These are phyloP conservation scores for Taxawa tesnikishii DNA, from an alignment of 2,329 filamentous ascomycete genomes.

Conservation along the genomic window DNA sequence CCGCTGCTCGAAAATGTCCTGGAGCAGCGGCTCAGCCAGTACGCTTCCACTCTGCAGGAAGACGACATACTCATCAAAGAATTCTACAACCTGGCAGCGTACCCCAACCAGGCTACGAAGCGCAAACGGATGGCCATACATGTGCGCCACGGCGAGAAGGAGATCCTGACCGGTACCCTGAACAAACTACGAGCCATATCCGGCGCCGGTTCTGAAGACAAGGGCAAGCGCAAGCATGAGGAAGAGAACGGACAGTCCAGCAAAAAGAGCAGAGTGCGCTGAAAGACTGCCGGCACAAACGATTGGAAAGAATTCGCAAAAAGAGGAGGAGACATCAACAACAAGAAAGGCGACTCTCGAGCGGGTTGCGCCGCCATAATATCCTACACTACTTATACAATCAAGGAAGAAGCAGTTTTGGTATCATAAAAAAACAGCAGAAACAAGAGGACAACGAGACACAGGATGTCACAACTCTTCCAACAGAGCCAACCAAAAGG, in stretches of 20 bases:
- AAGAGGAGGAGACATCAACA: slow-evolving; percentile 5
- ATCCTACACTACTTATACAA: slow-evolving; percentile 3
- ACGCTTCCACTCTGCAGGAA: slow-evolving; percentile 35
- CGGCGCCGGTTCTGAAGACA: slow-evolving; percentile 4
- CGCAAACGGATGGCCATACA: slow-evolving; percentile 44
- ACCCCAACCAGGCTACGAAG: slow-evolving; percentile 18
- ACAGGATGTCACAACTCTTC: slow-evolving; percentile 4
- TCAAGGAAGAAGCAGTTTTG: neutral
- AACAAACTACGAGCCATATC: slow-evolving; percentile 19
- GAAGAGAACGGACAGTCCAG: too few species aligned
- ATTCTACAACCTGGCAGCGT: slow-evolving; percentile 18
- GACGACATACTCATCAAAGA: slow-evolving; percentile 8
- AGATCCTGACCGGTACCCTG: slow-evolving; percentile 44
- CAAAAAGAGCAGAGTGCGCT: too few species aligned
- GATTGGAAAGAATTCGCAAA: slow-evolving; percentile 9
- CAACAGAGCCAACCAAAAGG: slow-evolving; percentile 2
- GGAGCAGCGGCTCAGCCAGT: slow-evolving; percentile 31
- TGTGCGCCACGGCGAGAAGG: slow-evolving; percentile 62
- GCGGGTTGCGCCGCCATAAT: too few species aligned
- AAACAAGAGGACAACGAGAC: slow-evolving; percentile 6
- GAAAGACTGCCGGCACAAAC: too few species aligned
- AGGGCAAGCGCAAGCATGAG: slow-evolving; percentile 10
- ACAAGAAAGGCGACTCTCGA: too few species aligned
- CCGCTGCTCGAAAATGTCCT: slow-evolving; percentile 29
- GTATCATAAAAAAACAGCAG: slow-evolving; percentile 4